A percentile compares a stretch with the other conserved stretches of the same genome.
phyloP scores from a whole-genome alignment of 192 early-diverging fungal species.

The Coemansia sp. region DNA sequence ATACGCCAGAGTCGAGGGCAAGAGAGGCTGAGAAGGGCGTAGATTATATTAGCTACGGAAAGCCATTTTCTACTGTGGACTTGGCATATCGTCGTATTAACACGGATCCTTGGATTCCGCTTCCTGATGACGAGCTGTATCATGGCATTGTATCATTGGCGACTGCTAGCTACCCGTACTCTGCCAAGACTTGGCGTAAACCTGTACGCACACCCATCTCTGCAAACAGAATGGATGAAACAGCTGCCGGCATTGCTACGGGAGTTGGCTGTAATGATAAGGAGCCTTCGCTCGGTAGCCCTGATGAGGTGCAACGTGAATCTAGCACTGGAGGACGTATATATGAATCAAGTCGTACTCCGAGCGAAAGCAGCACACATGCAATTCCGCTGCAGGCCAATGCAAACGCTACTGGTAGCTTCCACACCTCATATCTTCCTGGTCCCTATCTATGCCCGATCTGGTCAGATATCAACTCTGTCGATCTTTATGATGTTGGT shows the following conservation, averaged over 20 bases:
- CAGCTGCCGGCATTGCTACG: neutral
- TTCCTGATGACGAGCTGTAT: constrained; percentile 23
- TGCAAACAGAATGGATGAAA: constrained; percentile 4
- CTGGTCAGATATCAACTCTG: constrained; percentile 51
- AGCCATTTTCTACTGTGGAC: constrained; percentile 49
- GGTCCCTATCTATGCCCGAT: constrained; percentile 51
- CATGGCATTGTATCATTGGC: constrained; percentile 11
- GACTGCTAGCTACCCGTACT: constrained; percentile 38
- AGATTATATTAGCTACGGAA: constrained; percentile 29
- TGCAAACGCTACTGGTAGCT: constrained; percentile 44
- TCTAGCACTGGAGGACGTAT: neutral
- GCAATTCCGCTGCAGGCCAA: constrained; percentile 16
- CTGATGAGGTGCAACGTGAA: neutral
- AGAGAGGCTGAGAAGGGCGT: constrained; percentile 14
- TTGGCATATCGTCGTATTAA: constrained; percentile 48
- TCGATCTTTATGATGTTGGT: constrained; percentile 51
- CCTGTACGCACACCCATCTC: neutral
- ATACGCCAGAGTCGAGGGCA: constrained; percentile 20
- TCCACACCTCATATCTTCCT: constrained; percentile 41
- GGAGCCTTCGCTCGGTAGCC: neutral
- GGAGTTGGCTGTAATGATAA: neutral
- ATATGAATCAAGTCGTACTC: constrained; percentile 8
- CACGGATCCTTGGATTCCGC: constrained; percentile 49
- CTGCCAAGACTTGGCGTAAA: constrained; percentile 35
- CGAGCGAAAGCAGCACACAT: constrained; percentile 36